Evolutionary conservation across 177 flowering plant species (phyloP).

Genomic region (Telopea speciosissima): DNA sequence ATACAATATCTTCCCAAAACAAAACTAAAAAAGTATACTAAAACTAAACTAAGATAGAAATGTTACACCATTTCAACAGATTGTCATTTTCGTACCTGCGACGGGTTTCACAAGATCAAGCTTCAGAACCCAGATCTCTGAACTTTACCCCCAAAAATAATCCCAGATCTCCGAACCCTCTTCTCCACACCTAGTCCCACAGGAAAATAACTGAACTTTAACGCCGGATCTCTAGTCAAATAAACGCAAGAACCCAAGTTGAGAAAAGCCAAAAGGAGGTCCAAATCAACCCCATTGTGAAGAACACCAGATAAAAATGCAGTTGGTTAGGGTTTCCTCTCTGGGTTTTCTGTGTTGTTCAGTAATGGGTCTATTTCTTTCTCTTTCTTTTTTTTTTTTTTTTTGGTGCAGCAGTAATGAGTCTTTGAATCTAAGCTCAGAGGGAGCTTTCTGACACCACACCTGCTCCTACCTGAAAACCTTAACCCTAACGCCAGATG

Average conservation of each 20-base stretch:
- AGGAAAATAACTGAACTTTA: constrained; percentile 7
- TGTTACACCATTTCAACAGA: background rate
- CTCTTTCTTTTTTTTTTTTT: no score
- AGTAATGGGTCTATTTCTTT: no score
- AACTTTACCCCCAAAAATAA: no score
- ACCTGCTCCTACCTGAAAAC: constrained; percentile 6
- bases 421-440: constrained; percentile 23
- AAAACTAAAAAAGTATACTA: background rate
- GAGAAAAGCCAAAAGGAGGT: constrained; percentile 14
- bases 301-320: constrained; percentile 1
- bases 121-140: constrained; percentile 37
- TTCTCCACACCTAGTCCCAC: constrained; percentile 8
- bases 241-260: constrained; percentile 7
- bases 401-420: constrained; percentile 22
- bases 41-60: background rate
- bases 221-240: constrained; percentile 35
- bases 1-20: background rate
- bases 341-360: constrained; percentile 8
- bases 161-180: no score
- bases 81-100: constrained; percentile 12
- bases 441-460: constrained; percentile 15
- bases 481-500: constrained; percentile 3
- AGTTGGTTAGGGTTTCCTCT: constrained; percentile 11
- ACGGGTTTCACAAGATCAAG: constrained; percentile 7
- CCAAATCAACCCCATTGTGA: constrained; percentile 19